Evolutionary conservation across 257 asterid species (phyloP), one percentile per base, ranked within the genome.

Genomic region (Solanum arcanum): DNA sequence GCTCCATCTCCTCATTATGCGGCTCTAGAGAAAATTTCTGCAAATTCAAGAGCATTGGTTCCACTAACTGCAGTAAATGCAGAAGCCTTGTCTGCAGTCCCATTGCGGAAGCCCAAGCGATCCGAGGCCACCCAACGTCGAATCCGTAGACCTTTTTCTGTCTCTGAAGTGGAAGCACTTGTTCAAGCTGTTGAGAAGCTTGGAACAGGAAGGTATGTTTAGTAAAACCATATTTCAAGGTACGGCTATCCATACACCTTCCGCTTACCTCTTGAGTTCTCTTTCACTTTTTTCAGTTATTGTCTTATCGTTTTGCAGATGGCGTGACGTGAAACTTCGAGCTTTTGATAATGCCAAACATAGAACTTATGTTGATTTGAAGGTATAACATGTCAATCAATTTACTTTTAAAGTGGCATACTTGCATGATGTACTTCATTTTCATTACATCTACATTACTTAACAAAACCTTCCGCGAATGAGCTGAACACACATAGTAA

Each of bases 121-220:
- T 93, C 96, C 3, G 99, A 96, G 88, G 91, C 97, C 86, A 96
- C 95, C 7, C 98, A 95, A 75, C 97, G 99, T 76, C 90, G 98
- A 20, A 95, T 97, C 66, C 99, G 99, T 86, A 90, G 99, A 77
- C 99, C 99, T 73, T 97, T 96, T 91, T 94, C 98, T 69, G 99
- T 97, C 73, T 90, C 97, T 44, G 99, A 97, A 91, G 99, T 96
- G 27, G 99, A 97, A 92, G 98, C 98, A 66, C 94, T 95, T 13
- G 99, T 97, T 82, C 99, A 94, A 89, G 99, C 98, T 85, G 99
- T 97, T 64, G 99, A 96, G 96, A 95, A 95, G 89, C 99, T 97
- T 35, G 98, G 99, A 83, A 97, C 98, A 0, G 99, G 99, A 94
- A 93, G 99, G 99, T 95, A 87, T 80, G 83, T 82, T 62, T 23